Percentiles rank a stretch among this genome's conserved stretches.
These are phyloP conservation scores for Phytophthora tubulina DNA, from an alignment of 352 stramenopile genomes.

Conservation along the genomic window DNA sequence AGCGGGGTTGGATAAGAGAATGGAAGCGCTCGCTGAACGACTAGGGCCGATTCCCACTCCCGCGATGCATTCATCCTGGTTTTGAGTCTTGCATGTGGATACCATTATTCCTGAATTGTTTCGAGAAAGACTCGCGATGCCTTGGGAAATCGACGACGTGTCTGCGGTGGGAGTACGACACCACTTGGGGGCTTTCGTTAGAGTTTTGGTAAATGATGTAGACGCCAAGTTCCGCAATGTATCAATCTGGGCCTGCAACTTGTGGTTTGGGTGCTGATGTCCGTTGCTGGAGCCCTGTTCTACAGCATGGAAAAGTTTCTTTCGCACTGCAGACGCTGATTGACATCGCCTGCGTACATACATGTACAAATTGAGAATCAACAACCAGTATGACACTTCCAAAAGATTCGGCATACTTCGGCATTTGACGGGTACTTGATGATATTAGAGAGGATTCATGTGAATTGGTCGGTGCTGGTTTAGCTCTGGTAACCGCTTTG, in stretches of 20 bases:
- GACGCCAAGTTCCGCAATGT: conserved; percentile 46
- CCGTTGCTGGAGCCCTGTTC: conserved; percentile 53
- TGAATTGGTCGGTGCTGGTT: not conserved
- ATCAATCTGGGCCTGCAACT: conserved; percentile 49
- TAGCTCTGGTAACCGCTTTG: conserved; percentile 20
- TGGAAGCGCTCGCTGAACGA: conserved; percentile 24
- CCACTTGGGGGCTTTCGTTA: conserved; percentile 10
- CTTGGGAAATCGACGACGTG: conserved; percentile 10
- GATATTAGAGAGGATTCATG: conserved; percentile 26
- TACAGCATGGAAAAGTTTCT: conserved; percentile 69
- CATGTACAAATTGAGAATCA: conserved; percentile 3
- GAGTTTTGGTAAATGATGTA: conserved; percentile 16
- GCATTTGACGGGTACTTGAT: conserved; percentile 37
- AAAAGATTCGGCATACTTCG: conserved; percentile 25
- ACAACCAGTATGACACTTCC: not conserved
- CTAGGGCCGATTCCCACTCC: conserved; percentile 33
- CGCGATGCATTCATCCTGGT: conserved; percentile 37
- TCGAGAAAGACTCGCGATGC: conserved; percentile 2
- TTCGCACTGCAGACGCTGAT: conserved; percentile 72
- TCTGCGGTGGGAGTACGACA: conserved; percentile 24
- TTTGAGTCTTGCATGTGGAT: conserved; percentile 19
- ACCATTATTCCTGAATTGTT: conserved; percentile 11
- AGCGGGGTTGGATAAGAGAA: conserved; percentile 23
- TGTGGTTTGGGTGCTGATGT: conserved; percentile 42
- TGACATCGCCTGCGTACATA: conserved; percentile 56